Conservation (phyloP, 305 asterid species). For the Striga hermonthica region DNA sequence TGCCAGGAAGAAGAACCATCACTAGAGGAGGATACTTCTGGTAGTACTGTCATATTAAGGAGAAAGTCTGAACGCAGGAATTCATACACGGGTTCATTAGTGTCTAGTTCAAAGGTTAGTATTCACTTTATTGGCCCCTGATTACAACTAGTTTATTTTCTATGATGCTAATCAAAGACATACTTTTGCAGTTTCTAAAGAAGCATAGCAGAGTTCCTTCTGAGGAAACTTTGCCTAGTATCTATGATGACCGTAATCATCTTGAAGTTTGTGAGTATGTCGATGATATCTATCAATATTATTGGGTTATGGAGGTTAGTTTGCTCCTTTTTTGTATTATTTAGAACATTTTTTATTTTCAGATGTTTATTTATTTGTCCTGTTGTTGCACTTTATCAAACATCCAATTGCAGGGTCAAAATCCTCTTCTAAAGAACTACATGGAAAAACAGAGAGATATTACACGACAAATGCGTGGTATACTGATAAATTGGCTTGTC, state of each 20-base stretch:
- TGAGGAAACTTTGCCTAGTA: conserved; percentile 56
- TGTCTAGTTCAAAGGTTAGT: conserved; percentile 75
- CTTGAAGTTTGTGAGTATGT: conserved; percentile 89
- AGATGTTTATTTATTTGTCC: neutral
- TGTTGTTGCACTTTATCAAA: conserved; percentile 8
- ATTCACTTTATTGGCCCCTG: conserved; percentile 6
- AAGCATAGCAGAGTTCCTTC: conserved; percentile 38
- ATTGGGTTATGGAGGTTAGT: conserved; percentile 93
- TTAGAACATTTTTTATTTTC: neutral
- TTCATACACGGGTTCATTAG: conserved; percentile 62
- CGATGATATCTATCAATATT: conserved; percentile 84
- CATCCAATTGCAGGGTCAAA: conserved; percentile 50
- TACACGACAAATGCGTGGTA: conserved; percentile 85
- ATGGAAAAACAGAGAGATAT: conserved; percentile 57
- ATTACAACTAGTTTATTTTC: conserved; percentile 3
- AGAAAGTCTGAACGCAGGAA: conserved; percentile 69
- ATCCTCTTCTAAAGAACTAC: conserved; percentile 53
- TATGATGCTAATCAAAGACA: conserved; percentile 31
- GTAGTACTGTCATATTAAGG: conserved; percentile 33
- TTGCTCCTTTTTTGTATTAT: conserved; percentile 5
- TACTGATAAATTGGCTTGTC: conserved; percentile 89
- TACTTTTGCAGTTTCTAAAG: conserved; percentile 42
- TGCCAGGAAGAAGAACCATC: conserved; percentile 43
- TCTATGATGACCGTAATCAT: conserved; percentile 73
- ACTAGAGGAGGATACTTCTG: conserved; percentile 43